These are phyloP conservation scores for Rhodotorula sp. DNA, from an alignment of 1,284 basidiomycete genomes.

Conservation along the genomic window DNA sequence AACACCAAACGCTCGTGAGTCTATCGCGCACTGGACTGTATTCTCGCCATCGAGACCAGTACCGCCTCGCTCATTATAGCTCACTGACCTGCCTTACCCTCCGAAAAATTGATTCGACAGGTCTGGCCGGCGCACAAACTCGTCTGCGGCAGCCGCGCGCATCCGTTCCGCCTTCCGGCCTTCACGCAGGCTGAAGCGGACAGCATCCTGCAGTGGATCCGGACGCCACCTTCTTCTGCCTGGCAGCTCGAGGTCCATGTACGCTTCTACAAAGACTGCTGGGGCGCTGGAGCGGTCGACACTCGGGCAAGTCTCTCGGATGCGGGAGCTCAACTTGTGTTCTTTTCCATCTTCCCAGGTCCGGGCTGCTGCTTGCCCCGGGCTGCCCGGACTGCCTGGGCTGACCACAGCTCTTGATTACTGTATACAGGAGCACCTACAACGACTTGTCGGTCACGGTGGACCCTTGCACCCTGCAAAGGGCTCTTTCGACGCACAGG, in stretches of 20 bases:
- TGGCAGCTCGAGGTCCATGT: too few species aligned
- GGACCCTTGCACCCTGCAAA: background rate
- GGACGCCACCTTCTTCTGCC: background rate
- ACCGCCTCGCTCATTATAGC: background rate
- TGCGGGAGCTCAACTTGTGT: too few species aligned
- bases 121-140: background rate
- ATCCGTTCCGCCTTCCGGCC: background rate
- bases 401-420: background rate
- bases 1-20: slow-evolving; percentile 1
- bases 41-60: background rate
- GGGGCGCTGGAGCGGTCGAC: too few species aligned
- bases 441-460: background rate
- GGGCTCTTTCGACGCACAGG: background rate
- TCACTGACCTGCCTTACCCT: background rate
- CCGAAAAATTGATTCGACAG: background rate
- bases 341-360: too few species aligned
- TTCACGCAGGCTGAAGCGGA: background rate
- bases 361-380: too few species aligned
- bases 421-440: background rate
- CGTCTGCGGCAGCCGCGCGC: background rate
- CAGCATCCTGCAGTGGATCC: background rate
- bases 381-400: background rate
- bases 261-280: too few species aligned
- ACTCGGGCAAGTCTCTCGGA: too few species aligned
- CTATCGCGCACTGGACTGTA: background rate